Conservation (phyloP, 257 asterid genomes). For the Sherardia arvensis region DNA sequence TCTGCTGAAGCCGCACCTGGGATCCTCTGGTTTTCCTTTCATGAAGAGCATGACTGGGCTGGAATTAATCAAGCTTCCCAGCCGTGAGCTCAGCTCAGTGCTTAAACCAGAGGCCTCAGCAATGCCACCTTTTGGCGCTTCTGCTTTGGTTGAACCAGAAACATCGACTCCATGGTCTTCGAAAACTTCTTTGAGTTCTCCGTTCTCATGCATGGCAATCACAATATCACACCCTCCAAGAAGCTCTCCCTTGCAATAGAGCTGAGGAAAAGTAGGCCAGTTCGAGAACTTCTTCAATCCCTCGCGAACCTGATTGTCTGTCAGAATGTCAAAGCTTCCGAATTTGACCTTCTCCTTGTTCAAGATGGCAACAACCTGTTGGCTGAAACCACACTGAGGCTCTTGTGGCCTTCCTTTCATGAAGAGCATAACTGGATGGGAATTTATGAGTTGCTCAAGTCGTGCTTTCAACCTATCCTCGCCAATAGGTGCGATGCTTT, state of each 20-base stretch:
- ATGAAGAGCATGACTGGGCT: constrained; percentile 72
- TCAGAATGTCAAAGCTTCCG: constrained; percentile 82
- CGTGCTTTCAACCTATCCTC: constrained; percentile 35
- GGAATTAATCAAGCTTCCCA: constrained; percentile 42
- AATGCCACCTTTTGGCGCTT: constrained; percentile 40
- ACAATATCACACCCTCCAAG: constrained; percentile 90
- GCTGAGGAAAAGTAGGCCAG: constrained; percentile 99
- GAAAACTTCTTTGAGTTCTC: constrained; percentile 70
- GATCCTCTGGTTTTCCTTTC: constrained; percentile 87
- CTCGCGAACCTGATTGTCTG: constrained; percentile 70
- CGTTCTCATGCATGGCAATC: constrained; percentile 77
- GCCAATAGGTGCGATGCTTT: constrained; percentile 19
- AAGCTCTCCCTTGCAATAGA: constrained; percentile 91
- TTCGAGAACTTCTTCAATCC: constrained; percentile 79
- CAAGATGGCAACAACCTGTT: constrained; percentile 75
- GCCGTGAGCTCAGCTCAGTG: constrained; percentile 41
- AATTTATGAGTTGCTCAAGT: constrained; percentile 58
- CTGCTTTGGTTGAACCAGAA: constrained; percentile 27
- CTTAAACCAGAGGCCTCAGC: constrained; percentile 57
- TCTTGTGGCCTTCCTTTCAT: constrained; percentile 91
- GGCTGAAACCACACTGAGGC: constrained; percentile 90
- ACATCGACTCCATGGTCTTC: constrained; percentile 47
- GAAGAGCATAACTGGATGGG: constrained; percentile 75
- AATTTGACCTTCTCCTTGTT: constrained; percentile 69
- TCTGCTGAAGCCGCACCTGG: constrained; percentile 87